A percentile compares a stretch with the other conserved stretches of the same genome.
Evolutionary conservation across 2,329 filamentous ascomycete species (phyloP).

Genomic region (Pseudogymnoascus sp.): DNA sequence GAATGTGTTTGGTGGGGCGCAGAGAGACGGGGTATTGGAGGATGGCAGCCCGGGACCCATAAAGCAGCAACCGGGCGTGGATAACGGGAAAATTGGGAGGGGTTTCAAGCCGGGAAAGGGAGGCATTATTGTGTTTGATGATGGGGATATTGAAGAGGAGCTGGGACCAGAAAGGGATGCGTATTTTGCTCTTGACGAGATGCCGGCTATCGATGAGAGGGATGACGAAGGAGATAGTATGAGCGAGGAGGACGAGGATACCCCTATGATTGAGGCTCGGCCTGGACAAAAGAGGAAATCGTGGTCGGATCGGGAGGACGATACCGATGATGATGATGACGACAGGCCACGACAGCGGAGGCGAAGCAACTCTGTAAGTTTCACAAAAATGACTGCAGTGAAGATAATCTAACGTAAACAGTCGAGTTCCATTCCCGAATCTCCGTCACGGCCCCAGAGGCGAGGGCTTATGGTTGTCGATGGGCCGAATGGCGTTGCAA

Average conservation of each 20-base stretch:
- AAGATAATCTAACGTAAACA: conserved; percentile 27
- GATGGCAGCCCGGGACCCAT: conserved; percentile 28
- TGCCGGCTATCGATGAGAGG: conserved; percentile 80
- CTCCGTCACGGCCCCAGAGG: conserved; percentile 51
- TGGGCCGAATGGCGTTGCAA: conserved; percentile 38
- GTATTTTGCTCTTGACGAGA: conserved; percentile 75
- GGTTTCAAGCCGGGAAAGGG: conserved; percentile 70
- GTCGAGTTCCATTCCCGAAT: conserved; percentile 58
- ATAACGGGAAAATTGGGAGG: conserved; percentile 61
- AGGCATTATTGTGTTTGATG: conserved; percentile 89
- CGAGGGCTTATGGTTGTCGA: conserved; percentile 50
- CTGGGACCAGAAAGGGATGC: conserved; percentile 66
- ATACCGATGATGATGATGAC: conserved; percentile 59
- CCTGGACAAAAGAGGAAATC: conserved; percentile 69
- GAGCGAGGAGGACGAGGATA: conserved; percentile 44
- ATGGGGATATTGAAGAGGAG: conserved; percentile 87
- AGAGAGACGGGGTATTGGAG: conserved; percentile 40
- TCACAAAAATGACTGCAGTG: neutral
- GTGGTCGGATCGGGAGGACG: conserved; percentile 61
- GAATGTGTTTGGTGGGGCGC: conserved; percentile 78
- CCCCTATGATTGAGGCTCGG: conserved; percentile 41
- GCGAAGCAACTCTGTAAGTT: conserved; percentile 75
- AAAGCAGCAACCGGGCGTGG: conserved; percentile 56
- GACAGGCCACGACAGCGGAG: conserved; percentile 70
- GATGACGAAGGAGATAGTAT: conserved; percentile 53